Evolutionary conservation across 1,284 basidiomycete species (phyloP).

Genomic region (Earliella scabrosa): DNA sequence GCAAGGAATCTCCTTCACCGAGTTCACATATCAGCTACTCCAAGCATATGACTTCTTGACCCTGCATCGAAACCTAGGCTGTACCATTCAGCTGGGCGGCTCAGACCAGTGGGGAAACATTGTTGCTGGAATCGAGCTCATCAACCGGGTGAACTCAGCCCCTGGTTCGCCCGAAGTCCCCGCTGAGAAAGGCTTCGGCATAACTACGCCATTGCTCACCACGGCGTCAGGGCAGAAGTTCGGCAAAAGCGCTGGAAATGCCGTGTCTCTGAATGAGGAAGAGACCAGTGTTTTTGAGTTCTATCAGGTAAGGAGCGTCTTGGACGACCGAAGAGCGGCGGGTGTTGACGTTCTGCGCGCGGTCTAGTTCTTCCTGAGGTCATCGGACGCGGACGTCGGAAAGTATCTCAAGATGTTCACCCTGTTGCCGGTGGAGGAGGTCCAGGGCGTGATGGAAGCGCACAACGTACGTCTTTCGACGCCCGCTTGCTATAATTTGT

Average conservation of each 20-base stretch:
- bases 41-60: conserved; percentile 96
- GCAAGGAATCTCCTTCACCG: conserved; percentile 92
- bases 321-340: neutral
- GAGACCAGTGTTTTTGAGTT: conserved; percentile 89
- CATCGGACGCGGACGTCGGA: conserved; percentile 82
- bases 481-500: too few relatives aligned
- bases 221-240: conserved; percentile 93
- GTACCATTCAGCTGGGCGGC: conserved; percentile 92
- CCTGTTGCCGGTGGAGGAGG: conserved; percentile 65
- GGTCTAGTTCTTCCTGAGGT: conserved; percentile 85
- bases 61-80: conserved; percentile 70
- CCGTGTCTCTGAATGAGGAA: conserved; percentile 83
- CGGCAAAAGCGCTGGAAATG: conserved; percentile 97
- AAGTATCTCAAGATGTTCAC: conserved; percentile 88
- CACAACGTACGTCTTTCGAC: conserved; percentile 53
- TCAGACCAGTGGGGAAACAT: conserved; percentile 99
- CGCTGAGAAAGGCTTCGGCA: conserved; percentile 70
- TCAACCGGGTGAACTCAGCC: conserved; percentile 54
- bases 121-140: conserved; percentile 88
- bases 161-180: conserved; percentile 25
- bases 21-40: conserved; percentile 96
- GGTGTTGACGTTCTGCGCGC: neutral
- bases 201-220: conserved; percentile 95
- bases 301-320: conserved; percentile 71
- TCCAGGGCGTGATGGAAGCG: conserved; percentile 58